A percentile compares a stretch with the other conserved stretches of the same genome.
phyloP scores from a whole-genome alignment of 208 protist genomes.

The Acanthamoeba quina region DNA sequence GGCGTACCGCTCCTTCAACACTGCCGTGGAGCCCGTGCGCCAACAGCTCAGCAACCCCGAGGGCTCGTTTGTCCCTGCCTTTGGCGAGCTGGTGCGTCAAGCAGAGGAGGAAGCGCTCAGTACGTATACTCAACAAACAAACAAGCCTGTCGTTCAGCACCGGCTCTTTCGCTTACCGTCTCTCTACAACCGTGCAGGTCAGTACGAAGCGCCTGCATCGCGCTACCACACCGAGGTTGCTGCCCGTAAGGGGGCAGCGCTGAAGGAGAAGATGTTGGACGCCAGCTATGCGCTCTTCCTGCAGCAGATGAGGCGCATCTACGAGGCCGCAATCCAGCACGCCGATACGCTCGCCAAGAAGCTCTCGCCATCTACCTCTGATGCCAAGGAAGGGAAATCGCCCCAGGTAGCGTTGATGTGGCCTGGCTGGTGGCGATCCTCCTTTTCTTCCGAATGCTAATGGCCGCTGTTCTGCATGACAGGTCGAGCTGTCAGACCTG shows the following conservation, averaged over 20 bases:
- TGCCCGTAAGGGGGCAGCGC: slow-evolving; percentile 62
- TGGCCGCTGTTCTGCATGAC: background rate
- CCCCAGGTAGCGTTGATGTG: background rate
- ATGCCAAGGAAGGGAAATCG: background rate
- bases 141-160: no score
- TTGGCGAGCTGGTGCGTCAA: slow-evolving; percentile 52
- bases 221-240: slow-evolving; percentile 77
- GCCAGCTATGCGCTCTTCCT: slow-evolving; percentile 70
- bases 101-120: slow-evolving; percentile 62
- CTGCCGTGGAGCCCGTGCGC: slow-evolving; percentile 85
- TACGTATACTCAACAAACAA: background rate
- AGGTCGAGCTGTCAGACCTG: slow-evolving; percentile 67
- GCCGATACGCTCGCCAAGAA: slow-evolving; percentile 50
- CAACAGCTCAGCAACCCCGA: slow-evolving; percentile 88
- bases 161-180: no score
- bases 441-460: no score
- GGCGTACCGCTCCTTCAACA: slow-evolving; percentile 86
- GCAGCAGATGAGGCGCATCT: slow-evolving; percentile 24
- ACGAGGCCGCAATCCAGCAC: background rate
- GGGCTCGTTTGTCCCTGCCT: background rate
- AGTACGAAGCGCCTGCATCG: slow-evolving; percentile 73
- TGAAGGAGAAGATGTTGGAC: slow-evolving; percentile 45
- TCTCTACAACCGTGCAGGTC: background rate
- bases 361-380: slow-evolving; percentile 3
- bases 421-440: no score